Conservation (phyloP, 257 asterid species). For the Thymus mandschuricus region DNA sequence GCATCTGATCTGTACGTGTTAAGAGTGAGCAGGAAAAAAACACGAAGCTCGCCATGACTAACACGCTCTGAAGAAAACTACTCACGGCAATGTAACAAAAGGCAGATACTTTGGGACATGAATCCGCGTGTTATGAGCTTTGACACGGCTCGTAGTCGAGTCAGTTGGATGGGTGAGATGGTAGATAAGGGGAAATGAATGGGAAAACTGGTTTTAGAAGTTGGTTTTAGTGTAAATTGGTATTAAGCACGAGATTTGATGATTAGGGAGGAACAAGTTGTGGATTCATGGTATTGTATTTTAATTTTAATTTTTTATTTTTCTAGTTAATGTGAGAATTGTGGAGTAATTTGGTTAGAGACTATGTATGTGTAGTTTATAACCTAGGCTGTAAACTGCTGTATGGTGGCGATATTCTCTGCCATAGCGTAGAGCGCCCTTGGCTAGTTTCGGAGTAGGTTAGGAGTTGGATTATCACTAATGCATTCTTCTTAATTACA, state of each 20-base stretch:
- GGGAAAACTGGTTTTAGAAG: slow-evolving; percentile 5
- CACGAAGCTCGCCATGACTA: slow-evolving; percentile 56
- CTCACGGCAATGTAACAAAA: not conserved
- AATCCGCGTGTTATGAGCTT: not conserved
- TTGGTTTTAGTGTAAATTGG: slow-evolving; percentile 23
- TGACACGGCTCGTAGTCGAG: not conserved
- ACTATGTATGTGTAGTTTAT: not conserved
- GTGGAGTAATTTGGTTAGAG: slow-evolving; percentile 1
- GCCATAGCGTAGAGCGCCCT: not conserved
- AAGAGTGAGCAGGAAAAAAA: slow-evolving; percentile 51
- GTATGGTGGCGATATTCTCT: slow-evolving; percentile 7
- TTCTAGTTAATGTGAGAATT: slow-evolving; percentile 10
- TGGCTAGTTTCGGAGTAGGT: not conserved
- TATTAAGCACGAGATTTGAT: slow-evolving; percentile 21
- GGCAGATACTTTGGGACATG: not conserved
- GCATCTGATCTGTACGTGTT: slow-evolving; percentile 47
- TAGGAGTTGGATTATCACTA: not conserved
- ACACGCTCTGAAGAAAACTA: slow-evolving; percentile 35
- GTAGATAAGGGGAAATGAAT: slow-evolving; percentile 10
- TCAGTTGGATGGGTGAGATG: slow-evolving; percentile 3
- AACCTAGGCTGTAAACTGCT: not conserved
- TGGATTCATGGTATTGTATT: slow-evolving; percentile 27
- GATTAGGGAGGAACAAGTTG: slow-evolving; percentile 11
- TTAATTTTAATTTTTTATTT: not conserved
- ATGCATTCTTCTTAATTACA: not conserved